Evolutionary conservation across 352 stramenopile genomes (phyloP), one percentile per base, ranked within the genome.

Genomic region (Stephanocyclus meneghinianus): DNA sequence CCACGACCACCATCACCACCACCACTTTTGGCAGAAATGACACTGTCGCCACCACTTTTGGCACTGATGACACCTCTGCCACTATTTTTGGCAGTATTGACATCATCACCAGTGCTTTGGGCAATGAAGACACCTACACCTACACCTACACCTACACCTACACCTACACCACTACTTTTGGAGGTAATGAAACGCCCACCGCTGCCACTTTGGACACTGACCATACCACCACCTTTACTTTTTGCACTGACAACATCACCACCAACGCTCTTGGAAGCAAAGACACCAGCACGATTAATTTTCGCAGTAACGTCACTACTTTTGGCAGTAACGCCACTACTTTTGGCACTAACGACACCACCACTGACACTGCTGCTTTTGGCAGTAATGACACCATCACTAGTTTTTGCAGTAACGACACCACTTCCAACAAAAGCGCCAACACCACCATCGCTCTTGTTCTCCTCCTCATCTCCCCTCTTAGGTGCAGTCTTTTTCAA

Each of bases 401-500:
- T 16, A 47, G 1, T 64, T 60, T 32, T 32, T 0, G 51, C n/a
- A 32, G 4, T 5, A 29, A 11, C 8, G 4, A 11, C 26, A 16
- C 30, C 15, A 47, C 21, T 64, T 60, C 10, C 11, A 5, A n/a
- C n/a, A 32, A 6, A 10, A 29, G 0, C 1, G 21, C 51, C 26
- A 16, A 11, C 18, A 40, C 35, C 35, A 40, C 35, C n/a, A 18
- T 53, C 18, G 18, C 21, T 64, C 30, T 32, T 32, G 16, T 26
- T 29, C n/a, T 37, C 26, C 51, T 35, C 11, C 13, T 26, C 11
- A 21, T 11, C 11, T 63, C 30, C 10, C 21, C 40, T 7, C 1
- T 29, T 40, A 2, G 6, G 2, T 45, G 2, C 4, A 9, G 26
- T 71, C 47, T 71, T 71, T 50, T 63, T 62, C 35, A 74, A 66